phyloP scores from a whole-genome alignment of 2,329 filamentous ascomycete genomes.

The Rhexocercosporidium sp. region DNA sequence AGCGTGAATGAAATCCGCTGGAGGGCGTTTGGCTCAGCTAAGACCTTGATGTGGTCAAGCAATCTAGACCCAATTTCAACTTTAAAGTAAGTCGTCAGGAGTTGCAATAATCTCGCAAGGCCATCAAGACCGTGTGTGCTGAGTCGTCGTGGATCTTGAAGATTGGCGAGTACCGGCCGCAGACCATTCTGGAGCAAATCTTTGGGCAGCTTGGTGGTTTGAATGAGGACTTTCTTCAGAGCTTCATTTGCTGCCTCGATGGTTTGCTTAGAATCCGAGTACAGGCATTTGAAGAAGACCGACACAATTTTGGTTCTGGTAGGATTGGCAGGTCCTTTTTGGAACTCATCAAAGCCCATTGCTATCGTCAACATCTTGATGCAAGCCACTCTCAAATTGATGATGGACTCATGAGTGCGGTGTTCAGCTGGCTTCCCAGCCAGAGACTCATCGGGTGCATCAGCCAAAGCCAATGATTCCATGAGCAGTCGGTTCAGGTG shows the following conservation, averaged over 20 bases:
- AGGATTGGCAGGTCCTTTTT: slow-evolving; percentile 71
- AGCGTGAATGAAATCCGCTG: slow-evolving; percentile 94
- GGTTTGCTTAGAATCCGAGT: slow-evolving; percentile 89
- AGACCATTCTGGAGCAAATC: slow-evolving; percentile 94
- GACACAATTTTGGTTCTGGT: slow-evolving; percentile 78
- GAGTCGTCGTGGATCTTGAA: slow-evolving; percentile 90
- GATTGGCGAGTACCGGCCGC: slow-evolving; percentile 91
- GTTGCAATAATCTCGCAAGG: slow-evolving; percentile 82
- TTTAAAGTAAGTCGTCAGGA: slow-evolving; percentile 98
- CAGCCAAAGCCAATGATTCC: slow-evolving; percentile 91
- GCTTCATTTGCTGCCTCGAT: slow-evolving; percentile 94
- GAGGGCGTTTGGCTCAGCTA: slow-evolving; percentile 79
- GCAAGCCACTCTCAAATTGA: slow-evolving; percentile 89
- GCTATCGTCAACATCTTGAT: slow-evolving; percentile 92
- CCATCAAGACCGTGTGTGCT: slow-evolving; percentile 91
- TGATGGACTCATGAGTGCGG: slow-evolving; percentile 92
- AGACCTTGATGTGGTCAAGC: slow-evolving; percentile 91
- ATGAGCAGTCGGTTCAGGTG: slow-evolving; percentile 87
- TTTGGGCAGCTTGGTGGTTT: slow-evolving; percentile 91
- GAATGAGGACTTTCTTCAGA: slow-evolving; percentile 82
- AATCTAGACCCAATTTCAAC: slow-evolving; percentile 93
- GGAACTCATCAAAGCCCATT: slow-evolving; percentile 91
- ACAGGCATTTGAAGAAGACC: slow-evolving; percentile 97
- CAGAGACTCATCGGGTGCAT: slow-evolving; percentile 91
- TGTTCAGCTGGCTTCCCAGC: slow-evolving; percentile 94